phyloP scores from a whole-genome alignment of 2,329 filamentous ascomycete species.

The Pseudofabraea citricarpa region DNA sequence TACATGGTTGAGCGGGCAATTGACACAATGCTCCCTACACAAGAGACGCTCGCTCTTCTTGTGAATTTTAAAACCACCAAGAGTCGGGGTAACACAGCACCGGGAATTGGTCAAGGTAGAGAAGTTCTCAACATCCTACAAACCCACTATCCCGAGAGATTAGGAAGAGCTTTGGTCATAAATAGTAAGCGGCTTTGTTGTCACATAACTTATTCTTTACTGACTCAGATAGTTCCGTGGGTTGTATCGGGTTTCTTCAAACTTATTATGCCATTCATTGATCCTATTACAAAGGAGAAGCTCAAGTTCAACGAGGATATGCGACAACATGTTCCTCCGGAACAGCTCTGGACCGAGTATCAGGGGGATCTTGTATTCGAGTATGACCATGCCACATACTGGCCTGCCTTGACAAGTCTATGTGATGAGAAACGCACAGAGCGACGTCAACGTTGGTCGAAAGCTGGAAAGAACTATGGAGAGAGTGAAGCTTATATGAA shows the following conservation, averaged over 20 bases:
- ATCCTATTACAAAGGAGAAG: conserved; percentile 88
- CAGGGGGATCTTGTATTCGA: conserved; percentile 81
- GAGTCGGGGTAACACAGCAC: conserved; percentile 66
- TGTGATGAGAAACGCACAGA: conserved; percentile 61
- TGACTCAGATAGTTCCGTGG: conserved; percentile 66
- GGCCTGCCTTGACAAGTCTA: conserved; percentile 76
- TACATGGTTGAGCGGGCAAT: conserved; percentile 92
- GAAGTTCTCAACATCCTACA: conserved; percentile 90
- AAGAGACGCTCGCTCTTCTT: conserved; percentile 80
- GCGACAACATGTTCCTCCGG: conserved; percentile 70
- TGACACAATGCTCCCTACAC: conserved; percentile 79
- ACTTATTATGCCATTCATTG: conserved; percentile 92
- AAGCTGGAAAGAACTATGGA: conserved; percentile 74
- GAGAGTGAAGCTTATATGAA: conserved; percentile 86
- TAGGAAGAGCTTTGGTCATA: conserved; percentile 84
- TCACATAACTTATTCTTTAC: background rate
- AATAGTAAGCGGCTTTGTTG: conserved; percentile 56
- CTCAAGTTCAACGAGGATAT: conserved; percentile 97
- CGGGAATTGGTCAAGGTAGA: conserved; percentile 69
- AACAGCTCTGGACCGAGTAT: conserved; percentile 74
- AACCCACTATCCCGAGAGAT: conserved; percentile 89
- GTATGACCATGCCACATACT: conserved; percentile 86
- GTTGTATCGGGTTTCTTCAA: conserved; percentile 94
- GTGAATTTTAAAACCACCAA: conserved; percentile 88
- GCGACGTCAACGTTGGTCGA: conserved; percentile 67